A percentile compares a stretch with the other conserved stretches of the same genome.
phyloP scores from a whole-genome alignment of 1,284 basidiomycete genomes.

The Ustilago cynodontis region DNA sequence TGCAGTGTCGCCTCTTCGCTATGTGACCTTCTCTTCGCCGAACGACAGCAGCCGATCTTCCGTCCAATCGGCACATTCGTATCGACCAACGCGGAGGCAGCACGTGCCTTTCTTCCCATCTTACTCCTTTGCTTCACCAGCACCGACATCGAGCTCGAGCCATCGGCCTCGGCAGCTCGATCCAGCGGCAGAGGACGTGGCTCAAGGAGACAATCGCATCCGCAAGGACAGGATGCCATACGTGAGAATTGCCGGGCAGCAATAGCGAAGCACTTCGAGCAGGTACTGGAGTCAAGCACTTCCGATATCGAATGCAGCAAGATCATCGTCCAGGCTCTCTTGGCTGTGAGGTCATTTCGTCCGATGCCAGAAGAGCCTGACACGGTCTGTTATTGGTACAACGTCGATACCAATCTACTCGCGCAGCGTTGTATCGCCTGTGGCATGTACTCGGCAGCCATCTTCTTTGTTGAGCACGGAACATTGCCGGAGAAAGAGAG shows the following conservation, averaged over 20 bases:
- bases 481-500: conserved; percentile 73
- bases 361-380: conserved; percentile 67
- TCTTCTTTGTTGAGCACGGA: conserved; percentile 88
- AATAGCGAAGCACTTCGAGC: conserved; percentile 63
- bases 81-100: conserved; percentile 75
- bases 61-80: conserved; percentile 78
- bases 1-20: conserved; percentile 76
- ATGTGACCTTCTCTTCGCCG: conserved; percentile 74
- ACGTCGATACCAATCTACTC: conserved; percentile 81
- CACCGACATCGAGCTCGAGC: not conserved
- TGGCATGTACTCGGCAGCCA: conserved; percentile 85
- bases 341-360: conserved; percentile 82
- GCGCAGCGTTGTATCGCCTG: conserved; percentile 81
- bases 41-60: conserved; percentile 75
- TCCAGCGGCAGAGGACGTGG: conserved; percentile 6
- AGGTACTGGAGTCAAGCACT: conserved; percentile 73
- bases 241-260: conserved; percentile 15
- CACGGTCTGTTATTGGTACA: conserved; percentile 84
- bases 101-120: conserved; percentile 79
- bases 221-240: not conserved
- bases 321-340: conserved; percentile 81
- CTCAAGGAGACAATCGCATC: conserved; percentile 7
- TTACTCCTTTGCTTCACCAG: conserved; percentile 75
- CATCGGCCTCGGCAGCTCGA: conserved; percentile 59
- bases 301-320: conserved; percentile 74